A percentile compares a stretch with the other conserved stretches of the same genome.
Conservation (phyloP, 192 early-diverging fungal genomes). For the Backusella australiensis region DNA sequence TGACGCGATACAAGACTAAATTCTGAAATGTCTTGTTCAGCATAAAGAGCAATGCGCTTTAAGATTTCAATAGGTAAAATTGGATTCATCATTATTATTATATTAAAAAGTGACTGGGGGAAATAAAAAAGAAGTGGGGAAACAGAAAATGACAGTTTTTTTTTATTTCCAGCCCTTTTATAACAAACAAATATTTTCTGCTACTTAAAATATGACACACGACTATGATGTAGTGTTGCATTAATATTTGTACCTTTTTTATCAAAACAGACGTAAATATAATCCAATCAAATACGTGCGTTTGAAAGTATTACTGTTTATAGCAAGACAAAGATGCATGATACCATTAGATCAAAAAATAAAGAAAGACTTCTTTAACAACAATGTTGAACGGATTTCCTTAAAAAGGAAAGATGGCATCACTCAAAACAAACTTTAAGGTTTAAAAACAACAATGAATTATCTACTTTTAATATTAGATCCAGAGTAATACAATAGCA, state of each 20-base stretch:
- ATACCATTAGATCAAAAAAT: neutral
- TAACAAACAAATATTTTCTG: neutral
- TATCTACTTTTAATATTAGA: neutral
- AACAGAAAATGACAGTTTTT: neutral
- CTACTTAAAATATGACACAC: neutral
- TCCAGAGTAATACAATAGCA: neutral
- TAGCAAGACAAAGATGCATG: constrained; percentile 4
- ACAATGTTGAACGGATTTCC: neutral
- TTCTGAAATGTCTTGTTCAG: neutral
- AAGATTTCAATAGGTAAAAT: neutral
- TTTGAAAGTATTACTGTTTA: neutral
- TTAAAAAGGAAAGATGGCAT: constrained; percentile 3
- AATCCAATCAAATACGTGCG: neutral
- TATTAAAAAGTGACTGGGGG: neutral
- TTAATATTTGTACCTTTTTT: constrained; percentile 4
- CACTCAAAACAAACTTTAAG: constrained; percentile 1
- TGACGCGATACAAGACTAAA: neutral
- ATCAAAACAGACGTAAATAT: neutral
- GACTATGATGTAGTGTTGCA: constrained; percentile 1
- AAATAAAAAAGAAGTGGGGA: neutral
- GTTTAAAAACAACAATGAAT: neutral
- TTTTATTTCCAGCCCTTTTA: neutral
- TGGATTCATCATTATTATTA: neutral
- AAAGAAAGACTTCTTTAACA: neutral
- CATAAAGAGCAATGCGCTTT: neutral